A percentile compares a stretch with the other conserved stretches of the same genome.
These are phyloP conservation scores for Pseudocercospora cruenta DNA, from an alignment of 2,329 filamentous ascomycete genomes.

Conservation along the genomic window DNA sequence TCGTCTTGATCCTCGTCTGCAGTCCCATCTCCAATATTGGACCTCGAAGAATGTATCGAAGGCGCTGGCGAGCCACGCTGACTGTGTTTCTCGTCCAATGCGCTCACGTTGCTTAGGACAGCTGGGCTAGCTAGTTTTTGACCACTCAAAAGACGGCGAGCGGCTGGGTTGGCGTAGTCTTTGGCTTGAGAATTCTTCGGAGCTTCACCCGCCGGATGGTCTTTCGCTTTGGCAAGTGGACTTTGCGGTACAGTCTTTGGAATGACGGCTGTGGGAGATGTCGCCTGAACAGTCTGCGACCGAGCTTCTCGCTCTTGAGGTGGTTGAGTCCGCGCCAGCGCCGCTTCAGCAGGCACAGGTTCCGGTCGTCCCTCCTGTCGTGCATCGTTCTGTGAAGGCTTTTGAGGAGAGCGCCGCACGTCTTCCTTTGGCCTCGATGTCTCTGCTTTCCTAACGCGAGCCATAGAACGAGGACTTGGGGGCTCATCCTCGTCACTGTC, in stretches of 20 bases:
- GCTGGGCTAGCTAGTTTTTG: slow-evolving; percentile 35
- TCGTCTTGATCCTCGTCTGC: slow-evolving; percentile 32
- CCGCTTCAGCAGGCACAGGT: not conserved
- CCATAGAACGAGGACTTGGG: slow-evolving; percentile 18
- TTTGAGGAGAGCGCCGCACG: not conserved
- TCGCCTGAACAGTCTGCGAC: slow-evolving; percentile 1
- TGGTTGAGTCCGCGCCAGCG: not conserved
- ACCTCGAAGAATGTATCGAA: slow-evolving; percentile 33
- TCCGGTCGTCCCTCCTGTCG: not conserved
- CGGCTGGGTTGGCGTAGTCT: slow-evolving; percentile 33
- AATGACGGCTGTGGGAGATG: not conserved
- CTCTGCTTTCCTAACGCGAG: slow-evolving; percentile 15
- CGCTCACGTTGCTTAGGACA: slow-evolving; percentile 37
- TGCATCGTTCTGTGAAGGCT: not conserved
- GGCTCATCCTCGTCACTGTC: slow-evolving; percentile 24
- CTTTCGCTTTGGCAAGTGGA: slow-evolving; percentile 29
- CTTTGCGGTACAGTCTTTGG: slow-evolving; percentile 14
- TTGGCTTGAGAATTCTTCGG: slow-evolving; percentile 12
- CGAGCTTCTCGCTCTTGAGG: not conserved
- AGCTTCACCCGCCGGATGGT: slow-evolving; percentile 8
- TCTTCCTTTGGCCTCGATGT: not conserved
- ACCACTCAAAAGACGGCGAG: slow-evolving; percentile 32
- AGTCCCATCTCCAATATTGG: slow-evolving; percentile 26
- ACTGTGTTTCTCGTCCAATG: slow-evolving; percentile 37
- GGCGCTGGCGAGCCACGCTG: slow-evolving; percentile 33